Base-by-base conservation (phyloP, 2,329 filamentous ascomycete species). In the Colletotrichum orchidophilum region DNA sequence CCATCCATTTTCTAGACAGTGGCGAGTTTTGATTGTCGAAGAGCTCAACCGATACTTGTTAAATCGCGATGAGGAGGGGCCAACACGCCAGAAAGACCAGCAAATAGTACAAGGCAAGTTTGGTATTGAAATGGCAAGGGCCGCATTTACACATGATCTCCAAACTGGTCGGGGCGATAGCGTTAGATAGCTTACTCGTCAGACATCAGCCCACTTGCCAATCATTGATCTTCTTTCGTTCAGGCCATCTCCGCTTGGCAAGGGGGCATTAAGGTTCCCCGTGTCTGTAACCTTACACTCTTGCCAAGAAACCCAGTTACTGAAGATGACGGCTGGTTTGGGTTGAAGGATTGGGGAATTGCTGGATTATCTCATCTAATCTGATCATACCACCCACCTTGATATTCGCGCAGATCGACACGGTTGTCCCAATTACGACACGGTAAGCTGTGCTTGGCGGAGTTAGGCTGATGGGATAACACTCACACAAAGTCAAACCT, bases 281-380 rank as follows among this genome's bases (percentile, higher is more conserved):
- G 12, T 24, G 13, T 15, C 35, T 61, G 27, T 24, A 31, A 61
- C 39, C 18, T 61, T 50, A 26, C 12, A 18, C 11, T n/a, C n/a
- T 46, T 46, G 39, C 39, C 39, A 46, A 46, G 39, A 21, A 46
- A 46, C 18, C 39, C 7, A n/a, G 39, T 46, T 21, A 8, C 39
- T 46, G 39, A 46, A 46, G 39, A 46, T 46, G 39, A 46, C 18
- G 18, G 52, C 11, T 24, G n/a, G 7, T 18, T 33, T 29, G 21
- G 21, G 39, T 4, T 1, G 39, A 9, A 26, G 54, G 50, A 55
- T 21, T 26, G 33, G 24, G 27, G n/a, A 62, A 70, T 60, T 27
- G 65, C 60, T 55, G 46, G 29, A 70, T 70, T 24, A 60, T 61
- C 49, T 70, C 35, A 66, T 54, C 46, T 27, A n/a, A 46, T 46